Conservation (phyloP, 805 yeast genomes). For the Wickerhamiella parazyma region DNA sequence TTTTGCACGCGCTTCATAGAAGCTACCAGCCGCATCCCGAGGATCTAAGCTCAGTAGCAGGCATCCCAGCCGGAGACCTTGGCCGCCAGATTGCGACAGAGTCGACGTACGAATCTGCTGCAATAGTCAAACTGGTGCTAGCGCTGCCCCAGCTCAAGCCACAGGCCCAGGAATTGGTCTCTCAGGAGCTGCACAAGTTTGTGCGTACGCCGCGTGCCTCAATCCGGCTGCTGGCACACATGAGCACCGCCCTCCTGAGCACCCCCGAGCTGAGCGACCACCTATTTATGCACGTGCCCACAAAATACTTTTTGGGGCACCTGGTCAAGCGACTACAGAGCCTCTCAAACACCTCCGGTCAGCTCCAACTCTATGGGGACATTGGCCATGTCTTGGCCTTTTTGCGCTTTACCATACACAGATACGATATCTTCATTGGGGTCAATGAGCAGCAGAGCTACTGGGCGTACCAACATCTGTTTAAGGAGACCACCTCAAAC, state of each 20-base stretch:
- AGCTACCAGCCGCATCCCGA: slow-evolving; percentile 13
- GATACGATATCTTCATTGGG: slow-evolving; percentile 23
- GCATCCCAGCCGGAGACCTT: slow-evolving; percentile 2
- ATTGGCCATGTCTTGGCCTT: slow-evolving; percentile 49
- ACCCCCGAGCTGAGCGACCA: slow-evolving; percentile 32
- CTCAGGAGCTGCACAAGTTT: slow-evolving; percentile 8
- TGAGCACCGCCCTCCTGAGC: slow-evolving; percentile 39
- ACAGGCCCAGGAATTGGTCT: slow-evolving; percentile 10
- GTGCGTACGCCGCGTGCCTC: slow-evolving; percentile 6
- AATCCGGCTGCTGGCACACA: slow-evolving; percentile 10
- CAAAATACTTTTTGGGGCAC: slow-evolving; percentile 32
- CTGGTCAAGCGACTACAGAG: slow-evolving; percentile 31
- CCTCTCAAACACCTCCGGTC: not conserved
- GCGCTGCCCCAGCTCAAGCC: slow-evolving; percentile 8
- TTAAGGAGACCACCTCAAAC: slow-evolving; percentile 12
- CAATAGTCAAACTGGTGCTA: not conserved
- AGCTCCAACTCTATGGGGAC: slow-evolving; percentile 29
- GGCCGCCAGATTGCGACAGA: not conserved
- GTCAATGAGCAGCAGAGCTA: slow-evolving; percentile 8
- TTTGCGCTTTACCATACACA: slow-evolving; percentile 29
- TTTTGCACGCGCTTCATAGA: slow-evolving; percentile 17
- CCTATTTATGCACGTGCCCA: slow-evolving; percentile 34
- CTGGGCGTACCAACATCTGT: slow-evolving; percentile 11
- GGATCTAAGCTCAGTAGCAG: slow-evolving; percentile 1
- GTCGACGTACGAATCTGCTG: not conserved